Base-by-base conservation (phyloP, 805 yeast species). In the Suhomyces xylopsoci region DNA sequence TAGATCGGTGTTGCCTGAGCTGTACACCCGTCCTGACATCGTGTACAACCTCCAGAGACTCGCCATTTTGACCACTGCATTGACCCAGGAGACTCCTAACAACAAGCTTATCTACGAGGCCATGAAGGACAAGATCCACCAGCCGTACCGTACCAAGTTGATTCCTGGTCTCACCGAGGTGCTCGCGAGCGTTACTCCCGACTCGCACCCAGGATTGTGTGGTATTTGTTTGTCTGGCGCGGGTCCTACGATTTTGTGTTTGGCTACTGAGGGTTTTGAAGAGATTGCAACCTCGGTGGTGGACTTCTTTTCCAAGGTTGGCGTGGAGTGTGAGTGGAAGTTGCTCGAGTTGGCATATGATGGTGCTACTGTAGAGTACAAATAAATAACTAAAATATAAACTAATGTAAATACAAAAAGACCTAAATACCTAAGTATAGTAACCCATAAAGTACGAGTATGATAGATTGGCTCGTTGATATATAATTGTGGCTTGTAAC, bases 211-310 rank as follows among this genome's bases (percentile, higher is more conserved):
- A 1, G 97, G 97, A 3, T 78, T 92, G 47, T 78, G 94, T 53
- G 99, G 99, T 49, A 90, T 94, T 61, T 94, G 99, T 68, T 78
- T 94, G 53, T 88, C 96, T 25, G 99, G 99, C 50, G 99, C 99
- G 6, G 99, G 99, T 7, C 99, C 99, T 52, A 94, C 99, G 7
- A 92, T 94, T 52, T 76, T 94, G 57, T 96, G 97, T 42, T 79
- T 94, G 57, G 98, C 99, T 4, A 91, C 97, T 3, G 86, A 82
- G 17, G 88, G 90, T 68, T 94, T 84, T 61, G 97, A 91, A 7
- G 78, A 74, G 10, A 91, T 94, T 61, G 97, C 99, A 7, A 66
- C 68, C 5, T 88, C 84, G 50, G 91, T 94, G 57, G 79, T 90
- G 48, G 71, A 72, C 51, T 79, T 89, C 53, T 92, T 94, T 71